Base-by-base conservation (phyloP, 2,329 filamentous ascomycete genomes). In the Lecanicillium sp. region DNA sequence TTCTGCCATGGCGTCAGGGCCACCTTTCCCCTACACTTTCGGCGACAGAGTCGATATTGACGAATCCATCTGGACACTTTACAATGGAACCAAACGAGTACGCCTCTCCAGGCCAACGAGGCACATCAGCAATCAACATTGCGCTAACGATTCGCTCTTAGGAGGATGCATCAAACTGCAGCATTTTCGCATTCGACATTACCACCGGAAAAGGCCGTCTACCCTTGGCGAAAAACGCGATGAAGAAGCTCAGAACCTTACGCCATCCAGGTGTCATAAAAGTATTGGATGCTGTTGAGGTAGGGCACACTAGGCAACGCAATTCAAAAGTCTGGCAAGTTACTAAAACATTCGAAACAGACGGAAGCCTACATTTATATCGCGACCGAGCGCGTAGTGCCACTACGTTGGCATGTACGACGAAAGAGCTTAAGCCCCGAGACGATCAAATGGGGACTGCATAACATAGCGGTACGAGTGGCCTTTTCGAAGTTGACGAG, bases 311-410 rank as follows among this genome's bases (percentile, higher is more conserved):
- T 90, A 52, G 37, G 33, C 18, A 17, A 13, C 22, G 13, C 29
- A 20, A 29, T n/a, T 6, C n/a, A 20, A 34, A 18, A 20, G 15
- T 38, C 33, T 36, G 53, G 59, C 46, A 59, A 40, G 35, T 16
- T 33, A 42, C 34, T 39, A 7, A 39, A 12, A 39, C 15, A 18
- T 5, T 13, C 18, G 9, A 9, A 14, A 29, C 31, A 92, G 84
- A 95, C 89, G 54, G 92, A 98, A 48, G 78, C 85, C 18, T 90
- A 92, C 56, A 92, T 98, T 46, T 95, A 96, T 59, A 88, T 98
- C 57, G 88, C 92, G 41, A 96, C 89, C 17, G 92, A 98, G 65
- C 78, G 89, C 47, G 69, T 98, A 9, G 80, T 81, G 11, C 92
- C 92, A 3, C 66, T 98, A 37, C 78, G 81, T 49, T 96, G 92